Conservation (phyloP, 305 asterid species). For the Solanum hybrid region DNA sequence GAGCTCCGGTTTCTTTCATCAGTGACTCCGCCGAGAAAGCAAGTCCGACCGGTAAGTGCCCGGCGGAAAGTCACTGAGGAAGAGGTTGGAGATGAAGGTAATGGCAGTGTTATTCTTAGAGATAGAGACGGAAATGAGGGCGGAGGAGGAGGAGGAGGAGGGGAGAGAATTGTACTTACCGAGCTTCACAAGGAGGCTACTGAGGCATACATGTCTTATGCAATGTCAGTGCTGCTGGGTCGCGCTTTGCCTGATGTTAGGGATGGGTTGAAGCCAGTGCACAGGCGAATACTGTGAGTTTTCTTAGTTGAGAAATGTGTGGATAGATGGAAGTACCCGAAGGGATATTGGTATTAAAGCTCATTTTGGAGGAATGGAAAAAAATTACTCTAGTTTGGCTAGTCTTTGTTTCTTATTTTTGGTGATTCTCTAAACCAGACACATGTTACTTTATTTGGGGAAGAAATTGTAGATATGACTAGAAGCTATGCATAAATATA, state of each 20-base stretch:
- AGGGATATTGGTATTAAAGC: neutral
- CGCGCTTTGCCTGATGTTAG: slow-evolving; percentile 90
- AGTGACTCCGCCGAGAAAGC: slow-evolving; percentile 19
- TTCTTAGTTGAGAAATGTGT: neutral
- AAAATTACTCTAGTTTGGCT: neutral
- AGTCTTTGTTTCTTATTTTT: neutral
- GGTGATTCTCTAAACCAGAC: neutral
- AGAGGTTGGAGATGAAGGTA: slow-evolving; percentile 29
- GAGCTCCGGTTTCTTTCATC: slow-evolving; percentile 50
- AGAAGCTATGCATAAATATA: neutral
- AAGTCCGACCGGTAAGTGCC: slow-evolving; percentile 30
- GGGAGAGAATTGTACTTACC: slow-evolving; percentile 43
- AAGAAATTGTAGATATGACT: neutral
- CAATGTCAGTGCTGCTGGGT: slow-evolving; percentile 92
- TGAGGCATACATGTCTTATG: slow-evolving; percentile 85
- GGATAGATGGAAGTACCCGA: neutral
- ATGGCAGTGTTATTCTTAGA: slow-evolving; percentile 37
- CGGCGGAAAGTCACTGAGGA: slow-evolving; percentile 30
- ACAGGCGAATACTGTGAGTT: slow-evolving; percentile 82
- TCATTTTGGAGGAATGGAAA: neutral
- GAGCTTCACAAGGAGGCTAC: slow-evolving; percentile 98
- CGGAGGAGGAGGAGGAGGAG: slow-evolving; percentile 23
- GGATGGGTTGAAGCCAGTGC: slow-evolving; percentile 97
- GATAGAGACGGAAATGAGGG: slow-evolving; percentile 27
- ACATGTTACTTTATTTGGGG: neutral